These are phyloP conservation scores for Centella asiatica DNA, from an alignment of 129 eudicot species.

Conservation along the genomic window DNA sequence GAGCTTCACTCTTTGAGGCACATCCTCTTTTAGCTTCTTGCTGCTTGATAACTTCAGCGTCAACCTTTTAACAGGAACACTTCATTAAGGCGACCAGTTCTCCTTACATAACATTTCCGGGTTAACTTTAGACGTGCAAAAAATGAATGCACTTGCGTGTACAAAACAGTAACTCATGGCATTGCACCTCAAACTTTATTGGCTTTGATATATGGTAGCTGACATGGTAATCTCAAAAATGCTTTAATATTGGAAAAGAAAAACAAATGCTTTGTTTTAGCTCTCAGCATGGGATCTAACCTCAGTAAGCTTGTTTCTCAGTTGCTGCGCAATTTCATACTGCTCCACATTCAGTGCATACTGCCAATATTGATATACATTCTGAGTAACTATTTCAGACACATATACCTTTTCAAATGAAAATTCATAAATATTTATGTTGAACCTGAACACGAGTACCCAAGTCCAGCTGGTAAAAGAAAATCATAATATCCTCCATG, in stretches of 20 bases:
- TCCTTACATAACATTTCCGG: neutral
- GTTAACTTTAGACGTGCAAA: neutral
- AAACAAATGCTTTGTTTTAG: too few relatives aligned
- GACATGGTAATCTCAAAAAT: too few relatives aligned
- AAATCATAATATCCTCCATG: conserved; percentile 74
- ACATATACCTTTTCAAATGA: neutral
- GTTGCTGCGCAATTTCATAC: conserved; percentile 79
- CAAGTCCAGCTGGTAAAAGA: conserved; percentile 91
- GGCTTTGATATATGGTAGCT: too few relatives aligned
- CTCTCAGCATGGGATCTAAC: conserved; percentile 24
- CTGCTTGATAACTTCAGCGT: conserved; percentile 54
- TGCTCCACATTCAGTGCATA: conserved; percentile 87
- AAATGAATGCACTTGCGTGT: neutral
- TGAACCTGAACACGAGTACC: conserved; percentile 86
- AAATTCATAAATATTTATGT: neutral
- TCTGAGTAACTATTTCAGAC: conserved; percentile 2
- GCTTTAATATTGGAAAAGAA: too few relatives aligned
- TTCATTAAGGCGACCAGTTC: conserved; percentile 10
- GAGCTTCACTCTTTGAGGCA: conserved; percentile 78
- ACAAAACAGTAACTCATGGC: neutral
- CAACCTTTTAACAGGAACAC: conserved; percentile 46
- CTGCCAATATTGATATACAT: conserved; percentile 32
- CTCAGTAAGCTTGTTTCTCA: conserved; percentile 90
- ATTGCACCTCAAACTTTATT: neutral
- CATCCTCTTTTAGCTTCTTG: conserved; percentile 58